These are phyloP conservation scores for Ceratocystis albifundus DNA, from an alignment of 2,329 filamentous ascomycete species.

Conservation along the genomic window DNA sequence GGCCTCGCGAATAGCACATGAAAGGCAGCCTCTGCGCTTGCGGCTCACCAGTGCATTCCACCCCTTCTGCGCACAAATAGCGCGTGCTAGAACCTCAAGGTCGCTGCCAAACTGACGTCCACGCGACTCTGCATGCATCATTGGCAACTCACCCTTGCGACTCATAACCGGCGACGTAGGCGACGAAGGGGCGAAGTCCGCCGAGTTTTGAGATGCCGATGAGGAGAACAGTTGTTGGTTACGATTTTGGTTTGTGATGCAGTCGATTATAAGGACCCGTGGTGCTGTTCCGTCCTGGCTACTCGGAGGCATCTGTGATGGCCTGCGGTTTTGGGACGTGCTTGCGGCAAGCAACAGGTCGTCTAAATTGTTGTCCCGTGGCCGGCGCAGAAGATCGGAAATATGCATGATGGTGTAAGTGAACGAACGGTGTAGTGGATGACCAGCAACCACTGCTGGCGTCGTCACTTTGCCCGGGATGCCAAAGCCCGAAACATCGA, in stretches of 20 bases:
- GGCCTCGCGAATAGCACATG: conserved; percentile 64
- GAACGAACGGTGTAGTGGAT: conserved; percentile 52
- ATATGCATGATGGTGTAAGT: conserved; percentile 50
- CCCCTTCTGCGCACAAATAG: conserved; percentile 61
- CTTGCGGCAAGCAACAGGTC: conserved; percentile 34
- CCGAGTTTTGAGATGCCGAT: neutral
- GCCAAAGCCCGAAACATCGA: conserved; percentile 40
- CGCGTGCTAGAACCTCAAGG: conserved; percentile 58
- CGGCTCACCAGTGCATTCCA: conserved; percentile 63
- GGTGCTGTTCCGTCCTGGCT: conserved; percentile 28
- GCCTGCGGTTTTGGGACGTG: conserved; percentile 27
- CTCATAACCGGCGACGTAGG: conserved; percentile 24
- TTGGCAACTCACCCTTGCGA: conserved; percentile 30
- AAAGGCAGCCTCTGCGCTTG: conserved; percentile 55
- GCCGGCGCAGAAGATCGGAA: conserved; percentile 41
- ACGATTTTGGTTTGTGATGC: conserved; percentile 42
- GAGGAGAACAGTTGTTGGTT: conserved; percentile 30
- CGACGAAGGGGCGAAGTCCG: conserved; percentile 25
- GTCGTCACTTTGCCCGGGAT: conserved; percentile 34
- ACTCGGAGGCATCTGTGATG: conserved; percentile 28
- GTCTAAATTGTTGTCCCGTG: conserved; percentile 35
- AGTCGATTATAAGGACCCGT: conserved; percentile 50
- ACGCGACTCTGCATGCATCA: conserved; percentile 46
- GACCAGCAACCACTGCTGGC: conserved; percentile 43
- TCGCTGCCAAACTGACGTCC: conserved; percentile 51